Evolutionary conservation across 805 yeast genomes (phyloP).

Genomic region (Wickerhamiella azyma): DNA sequence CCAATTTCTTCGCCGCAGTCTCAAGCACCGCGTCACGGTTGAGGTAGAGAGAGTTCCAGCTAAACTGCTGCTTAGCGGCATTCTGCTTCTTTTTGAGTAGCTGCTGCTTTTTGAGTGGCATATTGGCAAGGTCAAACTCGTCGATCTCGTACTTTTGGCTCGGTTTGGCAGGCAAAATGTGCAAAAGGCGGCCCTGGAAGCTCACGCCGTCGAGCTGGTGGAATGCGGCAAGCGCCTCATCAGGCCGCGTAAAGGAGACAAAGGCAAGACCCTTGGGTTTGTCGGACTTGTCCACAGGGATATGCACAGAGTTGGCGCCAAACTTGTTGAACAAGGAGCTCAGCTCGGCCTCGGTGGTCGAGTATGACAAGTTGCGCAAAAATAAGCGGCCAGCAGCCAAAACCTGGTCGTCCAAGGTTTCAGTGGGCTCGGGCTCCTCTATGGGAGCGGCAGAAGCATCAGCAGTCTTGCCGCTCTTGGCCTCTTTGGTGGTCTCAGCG

Average conservation of each 20-base stretch:
- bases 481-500: conserved; percentile 7
- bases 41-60: conserved; percentile 91
- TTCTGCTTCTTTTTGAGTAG: conserved; percentile 71
- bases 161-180: conserved; percentile 71
- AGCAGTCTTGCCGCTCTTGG: background rate
- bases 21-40: conserved; percentile 85
- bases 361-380: conserved; percentile 70
- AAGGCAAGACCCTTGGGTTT: conserved; percentile 89
- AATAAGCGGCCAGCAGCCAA: conserved; percentile 67
- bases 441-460: background rate
- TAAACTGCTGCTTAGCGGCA: conserved; percentile 75
- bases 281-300: conserved; percentile 83
- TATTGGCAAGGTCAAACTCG: conserved; percentile 78
- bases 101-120: conserved; percentile 84
- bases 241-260: conserved; percentile 50
- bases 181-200: conserved; percentile 87
- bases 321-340: conserved; percentile 44
- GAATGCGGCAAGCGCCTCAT: conserved; percentile 67
- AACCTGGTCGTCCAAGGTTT: conserved; percentile 29
- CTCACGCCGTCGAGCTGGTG: conserved; percentile 66
- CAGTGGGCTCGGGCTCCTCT: conserved; percentile 8
- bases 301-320: conserved; percentile 72
- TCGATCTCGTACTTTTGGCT: conserved; percentile 74
- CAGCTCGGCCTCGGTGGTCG: conserved; percentile 71
- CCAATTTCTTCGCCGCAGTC: conserved; percentile 73